phyloP scores from a whole-genome alignment of 2,329 filamentous ascomycete genomes.

The Colletotrichum liaoningense region DNA sequence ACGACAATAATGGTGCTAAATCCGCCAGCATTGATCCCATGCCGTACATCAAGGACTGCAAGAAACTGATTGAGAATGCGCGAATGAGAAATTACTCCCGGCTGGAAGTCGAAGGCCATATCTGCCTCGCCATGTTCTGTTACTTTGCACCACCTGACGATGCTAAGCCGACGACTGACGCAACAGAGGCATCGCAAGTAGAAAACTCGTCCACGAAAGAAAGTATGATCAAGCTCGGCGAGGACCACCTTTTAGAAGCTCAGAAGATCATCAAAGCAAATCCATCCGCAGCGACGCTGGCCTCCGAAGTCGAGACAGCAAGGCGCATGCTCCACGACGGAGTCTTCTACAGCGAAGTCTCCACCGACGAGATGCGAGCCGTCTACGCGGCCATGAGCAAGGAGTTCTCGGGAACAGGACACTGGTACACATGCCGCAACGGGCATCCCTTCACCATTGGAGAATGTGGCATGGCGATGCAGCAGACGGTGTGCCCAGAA shows the following conservation, averaged over 20 bases:
- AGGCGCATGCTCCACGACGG: slow-evolving; percentile 56
- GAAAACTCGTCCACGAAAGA: not conserved
- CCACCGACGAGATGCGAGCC: slow-evolving; percentile 60
- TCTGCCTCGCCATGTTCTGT: slow-evolving; percentile 61
- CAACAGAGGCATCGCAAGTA: not conserved
- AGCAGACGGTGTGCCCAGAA: slow-evolving; percentile 70
- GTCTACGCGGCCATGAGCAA: slow-evolving; percentile 63
- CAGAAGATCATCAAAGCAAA: slow-evolving; percentile 35
- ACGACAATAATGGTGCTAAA: not conserved
- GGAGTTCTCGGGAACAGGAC: slow-evolving; percentile 64
- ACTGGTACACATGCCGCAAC: slow-evolving; percentile 71
- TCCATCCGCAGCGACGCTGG: slow-evolving; percentile 47
- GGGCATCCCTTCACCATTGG: slow-evolving; percentile 73
- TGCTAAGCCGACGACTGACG: too few relatives aligned
- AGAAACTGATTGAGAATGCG: slow-evolving; percentile 53
- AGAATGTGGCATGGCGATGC: slow-evolving; percentile 75
- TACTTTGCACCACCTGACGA: slow-evolving; percentile 50
- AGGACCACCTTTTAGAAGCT: slow-evolving; percentile 38
- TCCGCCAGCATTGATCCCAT: slow-evolving; percentile 42
- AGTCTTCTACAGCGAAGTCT: slow-evolving; percentile 61
- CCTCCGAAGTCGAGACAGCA: slow-evolving; percentile 57
- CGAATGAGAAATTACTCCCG: slow-evolving; percentile 46
- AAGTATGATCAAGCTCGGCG: slow-evolving; percentile 1
- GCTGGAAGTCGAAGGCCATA: slow-evolving; percentile 61
- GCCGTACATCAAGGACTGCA: slow-evolving; percentile 51